Evolutionary conservation across 768 basidiomycete genomes (phyloP), one percentile per base, ranked within the genome.

Genomic region (Podaxis mareebaensis): DNA sequence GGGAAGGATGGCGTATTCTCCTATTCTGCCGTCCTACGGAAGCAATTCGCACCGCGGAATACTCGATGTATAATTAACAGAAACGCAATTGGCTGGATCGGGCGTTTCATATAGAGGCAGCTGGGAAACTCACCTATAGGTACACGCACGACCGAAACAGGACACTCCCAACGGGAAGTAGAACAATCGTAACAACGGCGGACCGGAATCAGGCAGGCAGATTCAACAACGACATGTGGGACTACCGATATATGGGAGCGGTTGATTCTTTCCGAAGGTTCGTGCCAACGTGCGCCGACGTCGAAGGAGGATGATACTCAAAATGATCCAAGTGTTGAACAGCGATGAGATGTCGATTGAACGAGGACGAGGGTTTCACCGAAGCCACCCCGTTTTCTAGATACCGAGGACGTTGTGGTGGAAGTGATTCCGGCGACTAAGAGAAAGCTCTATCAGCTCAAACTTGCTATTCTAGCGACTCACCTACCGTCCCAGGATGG

Each of bases 11-110:
- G 54, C n/a, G n/a, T 38, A 11, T 55, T 22, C 53, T 11, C 17
- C 22, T 1, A 4, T 13, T 39, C 53, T 24, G 3, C 54, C 8
- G 22, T 42, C 20, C 26, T 4, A 12, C 36, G 36, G 20, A 40
- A 40, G 20, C 42, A 56, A 22, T 56, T 38, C 13, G 38, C 22
- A 2, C 39, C 13, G 22, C 39, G 39, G 22, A 36, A 20, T 1
- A 56, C 54, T 24, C 38, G 54, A 40, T 56, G n/a, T 17, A 56
- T 56, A 8, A 40, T 56, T 17, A 56, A 10, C 38, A 56, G 20
- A 5, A 36, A 56, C 8, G 54, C 54, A 40, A 56, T 42, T 11
- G 54, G 54, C 54, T 56, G 15, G 12, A 38, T 17, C 1, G 5
- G 3, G 7, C 7, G 20, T 17, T 28, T 24, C 20, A 26, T 51